A percentile compares a stretch with the other conserved stretches of the same genome.
phyloP scores from a whole-genome alignment of 306 rosid genomes.

The Dalbergia oliveri region DNA sequence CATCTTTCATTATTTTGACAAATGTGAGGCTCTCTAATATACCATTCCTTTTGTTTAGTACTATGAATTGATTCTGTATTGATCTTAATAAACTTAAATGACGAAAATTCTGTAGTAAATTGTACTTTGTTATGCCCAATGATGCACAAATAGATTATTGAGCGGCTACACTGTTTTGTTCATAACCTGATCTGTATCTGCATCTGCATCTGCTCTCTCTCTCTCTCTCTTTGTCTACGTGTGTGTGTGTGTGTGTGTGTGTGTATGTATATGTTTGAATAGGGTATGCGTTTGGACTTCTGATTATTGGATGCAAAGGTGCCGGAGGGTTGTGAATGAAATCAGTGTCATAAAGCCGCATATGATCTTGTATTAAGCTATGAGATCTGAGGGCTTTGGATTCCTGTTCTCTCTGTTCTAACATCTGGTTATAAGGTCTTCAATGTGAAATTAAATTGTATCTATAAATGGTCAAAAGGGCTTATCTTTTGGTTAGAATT shows the following conservation, averaged over 20 bases:
- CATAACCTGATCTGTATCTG: constrained; percentile 24
- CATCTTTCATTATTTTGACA: background rate
- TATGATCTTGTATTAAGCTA: constrained; percentile 42
- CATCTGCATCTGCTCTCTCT: background rate
- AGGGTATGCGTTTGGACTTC: background rate
- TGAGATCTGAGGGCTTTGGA: constrained; percentile 52
- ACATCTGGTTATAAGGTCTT: background rate
- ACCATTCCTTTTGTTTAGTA: background rate
- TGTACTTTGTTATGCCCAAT: constrained; percentile 33
- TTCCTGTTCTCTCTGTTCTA: background rate
- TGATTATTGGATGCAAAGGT: background rate
- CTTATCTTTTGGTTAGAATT: no score
- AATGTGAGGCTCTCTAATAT: background rate
- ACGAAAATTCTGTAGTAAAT: background rate
- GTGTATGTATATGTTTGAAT: background rate
- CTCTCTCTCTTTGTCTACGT: no score
- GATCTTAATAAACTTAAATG: background rate
- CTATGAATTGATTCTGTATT: background rate
- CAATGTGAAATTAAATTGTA: background rate
- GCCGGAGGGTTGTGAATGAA: constrained; percentile 37
- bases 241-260: no score
- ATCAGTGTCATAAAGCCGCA: constrained; percentile 16
- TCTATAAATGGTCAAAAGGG: background rate
- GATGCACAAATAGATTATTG: constrained; percentile 33
- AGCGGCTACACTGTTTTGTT: constrained; percentile 27